A percentile compares a stretch with the other conserved stretches of the same genome.
These are phyloP conservation scores for Colletotrichum zoysiae DNA, from an alignment of 2,329 filamentous ascomycete genomes.

Conservation along the genomic window DNA sequence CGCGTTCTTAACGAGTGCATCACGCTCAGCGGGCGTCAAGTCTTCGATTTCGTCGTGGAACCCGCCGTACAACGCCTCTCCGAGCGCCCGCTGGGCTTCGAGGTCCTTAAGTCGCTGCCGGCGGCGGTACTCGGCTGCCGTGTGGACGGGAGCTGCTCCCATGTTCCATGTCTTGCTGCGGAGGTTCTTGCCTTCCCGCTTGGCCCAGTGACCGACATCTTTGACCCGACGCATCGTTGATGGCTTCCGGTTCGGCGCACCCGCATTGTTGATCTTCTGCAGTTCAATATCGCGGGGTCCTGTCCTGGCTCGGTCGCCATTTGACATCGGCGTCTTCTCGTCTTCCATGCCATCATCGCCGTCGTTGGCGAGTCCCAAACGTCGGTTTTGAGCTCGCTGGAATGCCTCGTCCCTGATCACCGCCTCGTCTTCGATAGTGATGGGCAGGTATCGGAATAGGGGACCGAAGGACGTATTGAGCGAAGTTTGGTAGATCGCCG, in stretches of 20 bases:
- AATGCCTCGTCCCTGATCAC: slow-evolving; percentile 92
- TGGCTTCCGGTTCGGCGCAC: slow-evolving; percentile 48
- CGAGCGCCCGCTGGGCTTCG: slow-evolving; percentile 79
- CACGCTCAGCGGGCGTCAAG: slow-evolving; percentile 88
- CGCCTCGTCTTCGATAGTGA: slow-evolving; percentile 95
- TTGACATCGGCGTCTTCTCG: slow-evolving; percentile 58
- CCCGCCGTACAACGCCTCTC: slow-evolving; percentile 85
- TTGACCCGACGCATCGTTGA: slow-evolving; percentile 61
- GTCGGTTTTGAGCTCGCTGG: slow-evolving; percentile 79
- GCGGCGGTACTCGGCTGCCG: slow-evolving; percentile 62
- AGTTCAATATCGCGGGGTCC: slow-evolving; percentile 52
- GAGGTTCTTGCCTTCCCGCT: slow-evolving; percentile 62
- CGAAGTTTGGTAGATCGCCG: slow-evolving; percentile 81
- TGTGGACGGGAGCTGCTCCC: slow-evolving; percentile 50
- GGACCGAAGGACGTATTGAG: slow-evolving; percentile 88
- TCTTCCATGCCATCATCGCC: slow-evolving; percentile 62
- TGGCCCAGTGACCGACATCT: slow-evolving; percentile 62
- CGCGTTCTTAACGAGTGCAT: slow-evolving; percentile 85
- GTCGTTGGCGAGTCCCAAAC: slow-evolving; percentile 71
- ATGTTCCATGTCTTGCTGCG: slow-evolving; percentile 59
- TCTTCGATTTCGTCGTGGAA: slow-evolving; percentile 96
- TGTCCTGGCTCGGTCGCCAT: slow-evolving; percentile 44
- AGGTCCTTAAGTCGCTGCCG: slow-evolving; percentile 70
- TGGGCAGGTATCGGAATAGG: slow-evolving; percentile 88
- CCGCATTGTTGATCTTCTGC: slow-evolving; percentile 46